Evolutionary conservation across 2,329 filamentous ascomycete species (phyloP), one percentile per base, ranked within the genome.

Genomic region (Cordyceps farinosa): DNA sequence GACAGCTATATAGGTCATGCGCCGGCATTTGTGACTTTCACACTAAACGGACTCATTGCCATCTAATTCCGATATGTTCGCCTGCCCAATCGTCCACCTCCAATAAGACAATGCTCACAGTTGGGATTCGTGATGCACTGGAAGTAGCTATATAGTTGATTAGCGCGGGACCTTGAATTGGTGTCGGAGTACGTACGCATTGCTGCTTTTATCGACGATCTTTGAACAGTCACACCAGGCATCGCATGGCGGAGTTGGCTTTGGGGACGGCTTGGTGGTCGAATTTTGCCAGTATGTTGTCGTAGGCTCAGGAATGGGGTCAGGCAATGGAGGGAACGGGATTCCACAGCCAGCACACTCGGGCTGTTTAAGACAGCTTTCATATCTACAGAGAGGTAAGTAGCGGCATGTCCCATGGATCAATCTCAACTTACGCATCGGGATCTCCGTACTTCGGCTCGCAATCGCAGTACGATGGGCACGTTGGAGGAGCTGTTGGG

Each of bases 41-140:
- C 10, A 8, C 9, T 15, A 17, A 10, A 10, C n/a, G 3, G 36
- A 15, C 13, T 45, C 27, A 22, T 38, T 32, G 22, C 36, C 60
- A 50, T 40, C 27, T 56, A 62, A 10, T 56, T 56, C 11, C 6
- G 6, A 47, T 40, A 27, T 4, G 4, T 11, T 32, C 44, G 52
- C 17, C 36, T 55, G 45, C 42, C 27, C 10, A 45, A 9, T 27
- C 45, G 44, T 62, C 52, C 29, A 27, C 50, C 40, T 11, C 55
- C 62, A 50, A 57, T 38, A 17, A 62, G 32, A 61, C 71, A 73
- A 4, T 65, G 64, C 27, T 71, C 68, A 32, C 71, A 73, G 11
- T 62, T 62, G 3, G 68, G 61, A 17, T 71, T 68, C 3, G 71
- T 69, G 52, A 73, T 47, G 54, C 71, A 73, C 57, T 73, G 69